Conservation (phyloP, 495 filamentous ascomycete species). For the Aspergillus biplanus region DNA sequence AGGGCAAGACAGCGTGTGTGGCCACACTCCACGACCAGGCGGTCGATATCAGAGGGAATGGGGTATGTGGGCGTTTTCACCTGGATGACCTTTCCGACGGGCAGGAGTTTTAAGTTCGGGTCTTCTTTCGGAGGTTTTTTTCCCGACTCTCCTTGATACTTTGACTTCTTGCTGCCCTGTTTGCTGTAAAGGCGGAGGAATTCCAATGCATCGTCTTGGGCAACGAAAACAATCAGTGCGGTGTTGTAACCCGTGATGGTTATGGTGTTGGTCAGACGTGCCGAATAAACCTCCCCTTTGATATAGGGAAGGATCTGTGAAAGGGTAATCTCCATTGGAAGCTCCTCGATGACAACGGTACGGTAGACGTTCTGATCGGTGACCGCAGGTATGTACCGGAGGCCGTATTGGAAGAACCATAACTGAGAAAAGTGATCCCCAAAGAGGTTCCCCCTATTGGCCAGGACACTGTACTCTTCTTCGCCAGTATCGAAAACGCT, state of each 20-base stretch:
- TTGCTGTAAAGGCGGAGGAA: constrained; percentile 22
- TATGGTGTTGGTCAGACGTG: constrained; percentile 32
- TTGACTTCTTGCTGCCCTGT: constrained; percentile 17
- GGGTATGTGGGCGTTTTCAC: constrained; percentile 42
- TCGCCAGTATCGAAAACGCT: constrained; percentile 30
- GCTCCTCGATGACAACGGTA: constrained; percentile 35
- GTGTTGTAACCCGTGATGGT: constrained; percentile 35
- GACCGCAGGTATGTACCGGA: constrained; percentile 35
- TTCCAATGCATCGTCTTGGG: constrained; percentile 26
- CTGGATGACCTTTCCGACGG: constrained; percentile 26
- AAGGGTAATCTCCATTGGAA: constrained; percentile 29
- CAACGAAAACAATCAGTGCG: constrained; percentile 36
- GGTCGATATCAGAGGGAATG: constrained; percentile 24
- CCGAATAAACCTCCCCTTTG: constrained; percentile 35
- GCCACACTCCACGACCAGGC: constrained; percentile 26
- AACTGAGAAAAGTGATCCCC: constrained; percentile 17
- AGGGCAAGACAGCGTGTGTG: constrained; percentile 36
- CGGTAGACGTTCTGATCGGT: constrained; percentile 31
- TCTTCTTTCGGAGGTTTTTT: not conserved
- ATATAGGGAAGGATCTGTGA: constrained; percentile 30
- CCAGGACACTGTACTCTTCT: constrained; percentile 23
- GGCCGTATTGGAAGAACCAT: constrained; percentile 37
- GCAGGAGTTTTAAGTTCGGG: not conserved
- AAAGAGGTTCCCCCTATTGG: constrained; percentile 16
- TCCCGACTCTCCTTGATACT: not conserved